Evolutionary conservation across 2,329 filamentous ascomycete genomes (phyloP).

Genomic region (Ambrosiella cleistominuta): DNA sequence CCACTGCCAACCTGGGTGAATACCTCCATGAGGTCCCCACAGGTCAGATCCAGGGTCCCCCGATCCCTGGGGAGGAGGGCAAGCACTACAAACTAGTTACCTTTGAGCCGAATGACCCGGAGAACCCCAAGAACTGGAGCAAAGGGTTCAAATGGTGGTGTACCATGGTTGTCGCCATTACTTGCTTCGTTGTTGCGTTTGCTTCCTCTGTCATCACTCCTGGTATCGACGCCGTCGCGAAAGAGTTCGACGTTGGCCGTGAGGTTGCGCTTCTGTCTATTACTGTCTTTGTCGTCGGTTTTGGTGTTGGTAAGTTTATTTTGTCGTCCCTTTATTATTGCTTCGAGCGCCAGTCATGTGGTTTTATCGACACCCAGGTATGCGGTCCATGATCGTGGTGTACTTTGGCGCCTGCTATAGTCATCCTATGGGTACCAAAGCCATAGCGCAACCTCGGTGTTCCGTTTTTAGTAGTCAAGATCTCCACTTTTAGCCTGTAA

Average conservation of each 20-base stretch:
- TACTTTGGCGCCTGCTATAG: background rate
- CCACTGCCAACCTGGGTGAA: slow-evolving; percentile 45
- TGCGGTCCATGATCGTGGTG: background rate
- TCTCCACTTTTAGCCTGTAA: background rate
- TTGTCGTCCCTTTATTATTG: slow-evolving; percentile 1
- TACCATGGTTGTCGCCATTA: slow-evolving; percentile 67
- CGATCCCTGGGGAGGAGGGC: slow-evolving; percentile 13
- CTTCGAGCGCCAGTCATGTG: background rate
- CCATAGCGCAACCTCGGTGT: background rate
- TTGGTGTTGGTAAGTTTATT: slow-evolving; percentile 47
- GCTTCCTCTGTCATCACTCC: slow-evolving; percentile 61
- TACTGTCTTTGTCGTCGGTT: slow-evolving; percentile 64
- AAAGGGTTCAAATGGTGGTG: slow-evolving; percentile 65
- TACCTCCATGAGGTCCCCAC: slow-evolving; percentile 43
- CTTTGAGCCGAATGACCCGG: slow-evolving; percentile 53
- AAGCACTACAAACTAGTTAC: slow-evolving; percentile 36
- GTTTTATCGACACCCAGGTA: background rate
- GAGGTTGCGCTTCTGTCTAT: slow-evolving; percentile 59
- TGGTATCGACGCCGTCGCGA: slow-evolving; percentile 45
- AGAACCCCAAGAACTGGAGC: slow-evolving; percentile 75
- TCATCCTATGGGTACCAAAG: background rate
- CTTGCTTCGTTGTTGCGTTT: slow-evolving; percentile 59
- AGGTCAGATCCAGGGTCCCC: slow-evolving; percentile 41
- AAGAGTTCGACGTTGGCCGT: slow-evolving; percentile 49
- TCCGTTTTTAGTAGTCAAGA: background rate